These are phyloP conservation scores for Candida sanyiensis DNA, from an alignment of 805 yeast genomes.

Conservation along the genomic window DNA sequence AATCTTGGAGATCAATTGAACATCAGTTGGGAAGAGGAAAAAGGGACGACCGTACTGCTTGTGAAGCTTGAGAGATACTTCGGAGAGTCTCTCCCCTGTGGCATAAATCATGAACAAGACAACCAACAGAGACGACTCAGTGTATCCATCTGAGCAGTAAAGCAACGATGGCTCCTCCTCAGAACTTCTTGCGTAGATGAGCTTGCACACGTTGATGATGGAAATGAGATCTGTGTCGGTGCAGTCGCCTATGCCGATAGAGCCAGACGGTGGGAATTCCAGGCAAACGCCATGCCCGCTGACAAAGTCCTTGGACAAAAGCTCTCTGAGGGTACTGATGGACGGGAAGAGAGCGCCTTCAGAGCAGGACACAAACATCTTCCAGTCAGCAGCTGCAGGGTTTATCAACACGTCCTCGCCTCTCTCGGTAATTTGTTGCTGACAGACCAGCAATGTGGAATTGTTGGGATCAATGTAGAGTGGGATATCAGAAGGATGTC, in stretches of 20 bases:
- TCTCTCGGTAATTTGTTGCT: conserved; percentile 24
- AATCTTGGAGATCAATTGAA: conserved; percentile 54
- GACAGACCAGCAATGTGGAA: conserved; percentile 41
- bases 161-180: conserved; percentile 40
- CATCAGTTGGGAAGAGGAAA: conserved; percentile 76
- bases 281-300: conserved; percentile 28
- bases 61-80: conserved; percentile 64
- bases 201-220: conserved; percentile 63
- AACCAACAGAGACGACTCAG: conserved; percentile 77
- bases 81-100: conserved; percentile 52
- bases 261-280: conserved; percentile 83
- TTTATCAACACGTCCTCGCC: conserved; percentile 32
- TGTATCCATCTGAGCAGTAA: conserved; percentile 86
- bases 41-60: conserved; percentile 66
- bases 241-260: conserved; percentile 69
- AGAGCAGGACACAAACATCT: conserved; percentile 50
- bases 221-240: conserved; percentile 55
- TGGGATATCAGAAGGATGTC: conserved; percentile 22
- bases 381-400: conserved; percentile 51
- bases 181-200: conserved; percentile 43
- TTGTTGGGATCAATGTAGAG: conserved; percentile 45
- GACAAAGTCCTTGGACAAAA: conserved; percentile 16
- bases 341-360: conserved; percentile 54
- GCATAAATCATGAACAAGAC: conserved; percentile 69
- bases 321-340: conserved; percentile 30